A percentile compares a stretch with the other conserved stretches of the same genome.
Conservation (phyloP, 2,329 filamentous ascomycete species). For the Aspergillus neotritici region DNA sequence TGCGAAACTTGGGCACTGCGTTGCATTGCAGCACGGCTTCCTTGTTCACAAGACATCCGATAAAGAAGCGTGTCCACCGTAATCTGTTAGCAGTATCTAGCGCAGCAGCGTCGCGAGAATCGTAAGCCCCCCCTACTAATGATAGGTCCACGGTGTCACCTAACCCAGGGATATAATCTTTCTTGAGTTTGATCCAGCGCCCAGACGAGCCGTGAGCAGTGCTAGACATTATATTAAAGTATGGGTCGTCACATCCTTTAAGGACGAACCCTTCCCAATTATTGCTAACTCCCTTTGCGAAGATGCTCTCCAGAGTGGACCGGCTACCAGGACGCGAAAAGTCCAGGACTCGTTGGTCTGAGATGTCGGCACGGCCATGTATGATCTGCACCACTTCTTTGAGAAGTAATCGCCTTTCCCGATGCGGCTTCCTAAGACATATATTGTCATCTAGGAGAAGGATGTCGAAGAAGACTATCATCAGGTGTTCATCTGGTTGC, state of each 20-base stretch:
- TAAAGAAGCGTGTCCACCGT: conserved; percentile 73
- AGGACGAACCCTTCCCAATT: conserved; percentile 74
- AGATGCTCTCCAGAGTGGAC: conserved; percentile 55
- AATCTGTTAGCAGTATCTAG: conserved; percentile 49
- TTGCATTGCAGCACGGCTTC: conserved; percentile 50
- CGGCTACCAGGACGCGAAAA: conserved; percentile 53
- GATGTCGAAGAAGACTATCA: conserved; percentile 58
- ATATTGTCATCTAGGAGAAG: conserved; percentile 52
- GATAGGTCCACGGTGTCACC: conserved; percentile 82
- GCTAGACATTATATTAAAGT: conserved; percentile 55
- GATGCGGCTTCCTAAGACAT: conserved; percentile 44
- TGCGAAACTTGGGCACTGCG: conserved; percentile 54
- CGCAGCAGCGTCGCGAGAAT: conserved; percentile 56
- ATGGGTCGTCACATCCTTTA: conserved; percentile 69
- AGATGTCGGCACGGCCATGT: conserved; percentile 60
- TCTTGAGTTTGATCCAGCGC: conserved; percentile 76
- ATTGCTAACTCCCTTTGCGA: conserved; percentile 60
- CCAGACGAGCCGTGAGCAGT: conserved; percentile 24
- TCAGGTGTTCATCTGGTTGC: conserved; percentile 52
- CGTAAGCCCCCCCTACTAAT: conserved; percentile 68
- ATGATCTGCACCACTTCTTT: conserved; percentile 50
- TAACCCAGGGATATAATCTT: conserved; percentile 72
- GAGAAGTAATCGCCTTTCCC: conserved; percentile 48
- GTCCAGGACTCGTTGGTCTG: conserved; percentile 62
- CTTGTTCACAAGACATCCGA: conserved; percentile 70